Conservation (phyloP, 768 basidiomycete species). For the Agrocybe praecox region DNA sequence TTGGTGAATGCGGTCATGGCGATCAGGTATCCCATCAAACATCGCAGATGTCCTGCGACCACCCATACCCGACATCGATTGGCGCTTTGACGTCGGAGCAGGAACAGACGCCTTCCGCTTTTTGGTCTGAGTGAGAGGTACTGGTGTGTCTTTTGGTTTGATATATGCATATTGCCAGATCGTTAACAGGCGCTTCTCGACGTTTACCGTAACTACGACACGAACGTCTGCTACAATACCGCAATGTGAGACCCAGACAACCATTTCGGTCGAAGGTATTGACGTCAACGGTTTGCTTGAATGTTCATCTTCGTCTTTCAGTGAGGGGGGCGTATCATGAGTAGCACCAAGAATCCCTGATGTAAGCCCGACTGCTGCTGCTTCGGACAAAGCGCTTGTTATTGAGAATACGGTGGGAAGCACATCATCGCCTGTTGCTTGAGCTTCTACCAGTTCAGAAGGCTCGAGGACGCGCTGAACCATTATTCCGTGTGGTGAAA, state of each 20-base stretch:
- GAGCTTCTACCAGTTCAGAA: slow-evolving; percentile 66
- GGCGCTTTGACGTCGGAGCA: slow-evolving; percentile 34
- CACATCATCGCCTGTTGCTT: slow-evolving; percentile 61
- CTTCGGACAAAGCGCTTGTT: slow-evolving; percentile 76
- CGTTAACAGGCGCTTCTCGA: slow-evolving; percentile 52
- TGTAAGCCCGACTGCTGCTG: slow-evolving; percentile 70
- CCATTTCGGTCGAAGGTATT: slow-evolving; percentile 63
- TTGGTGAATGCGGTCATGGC: slow-evolving; percentile 35
- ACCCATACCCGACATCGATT: slow-evolving; percentile 36
- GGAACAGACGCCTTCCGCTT: neutral
- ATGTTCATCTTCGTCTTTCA: slow-evolving; percentile 60
- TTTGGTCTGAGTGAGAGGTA: slow-evolving; percentile 31
- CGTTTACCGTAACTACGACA: slow-evolving; percentile 61
- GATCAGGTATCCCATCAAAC: slow-evolving; percentile 30
- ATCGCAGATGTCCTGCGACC: slow-evolving; percentile 42
- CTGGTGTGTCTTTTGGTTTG: slow-evolving; percentile 57
- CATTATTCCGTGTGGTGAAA: slow-evolving; percentile 78
- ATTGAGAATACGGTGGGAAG: slow-evolving; percentile 84
- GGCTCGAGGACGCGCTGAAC: slow-evolving; percentile 75
- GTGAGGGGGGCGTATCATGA: slow-evolving; percentile 30
- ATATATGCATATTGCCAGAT: slow-evolving; percentile 77
- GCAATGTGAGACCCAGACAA: slow-evolving; percentile 60
- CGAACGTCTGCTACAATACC: slow-evolving; percentile 50
- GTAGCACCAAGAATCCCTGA: slow-evolving; percentile 56
- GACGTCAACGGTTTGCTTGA: slow-evolving; percentile 51